phyloP scores from a whole-genome alignment of 2,329 filamentous ascomycete genomes.

The Lachnellula occidentalis region DNA sequence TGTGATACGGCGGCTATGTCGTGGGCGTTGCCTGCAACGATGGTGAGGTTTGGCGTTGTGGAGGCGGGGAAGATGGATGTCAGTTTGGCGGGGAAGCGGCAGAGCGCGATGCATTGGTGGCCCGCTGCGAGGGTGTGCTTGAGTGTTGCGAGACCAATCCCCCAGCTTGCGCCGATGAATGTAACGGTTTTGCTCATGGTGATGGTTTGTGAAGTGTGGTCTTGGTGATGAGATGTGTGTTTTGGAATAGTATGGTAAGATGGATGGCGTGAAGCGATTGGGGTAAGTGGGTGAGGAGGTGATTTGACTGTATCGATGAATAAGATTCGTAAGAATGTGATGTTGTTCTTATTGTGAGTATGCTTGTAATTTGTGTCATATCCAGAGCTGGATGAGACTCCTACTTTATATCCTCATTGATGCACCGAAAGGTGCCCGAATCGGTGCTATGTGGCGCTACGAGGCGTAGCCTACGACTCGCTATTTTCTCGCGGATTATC shows the following conservation, averaged over 20 bases:
- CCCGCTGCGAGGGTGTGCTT: conserved; percentile 32
- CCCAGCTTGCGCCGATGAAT: conserved; percentile 50
- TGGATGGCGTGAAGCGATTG: neutral
- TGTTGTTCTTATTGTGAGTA: neutral
- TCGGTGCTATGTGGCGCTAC: neutral
- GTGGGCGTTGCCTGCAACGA: neutral
- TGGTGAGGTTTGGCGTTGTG: neutral
- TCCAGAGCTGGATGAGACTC: neutral
- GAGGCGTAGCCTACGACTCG: neutral
- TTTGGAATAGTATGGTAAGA: neutral
- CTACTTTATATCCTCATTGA: neutral
- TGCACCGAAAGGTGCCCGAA: neutral
- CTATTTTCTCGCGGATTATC: neutral
- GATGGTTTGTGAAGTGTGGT: neutral
- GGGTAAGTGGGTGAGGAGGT: too few species aligned
- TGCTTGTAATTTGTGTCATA: neutral
- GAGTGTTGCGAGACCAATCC: conserved; percentile 34
- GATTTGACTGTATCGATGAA: too few species aligned
- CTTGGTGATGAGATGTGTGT: neutral
- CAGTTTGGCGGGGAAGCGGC: conserved; percentile 3
- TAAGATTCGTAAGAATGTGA: too few species aligned
- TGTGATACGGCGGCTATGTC: neutral
- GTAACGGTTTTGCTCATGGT: conserved; percentile 33
- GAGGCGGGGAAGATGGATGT: neutral
- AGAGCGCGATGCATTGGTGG: conserved; percentile 25